phyloP scores from a whole-genome alignment of 148 eudicot genomes.

The Heliamphora exappendiculata region DNA sequence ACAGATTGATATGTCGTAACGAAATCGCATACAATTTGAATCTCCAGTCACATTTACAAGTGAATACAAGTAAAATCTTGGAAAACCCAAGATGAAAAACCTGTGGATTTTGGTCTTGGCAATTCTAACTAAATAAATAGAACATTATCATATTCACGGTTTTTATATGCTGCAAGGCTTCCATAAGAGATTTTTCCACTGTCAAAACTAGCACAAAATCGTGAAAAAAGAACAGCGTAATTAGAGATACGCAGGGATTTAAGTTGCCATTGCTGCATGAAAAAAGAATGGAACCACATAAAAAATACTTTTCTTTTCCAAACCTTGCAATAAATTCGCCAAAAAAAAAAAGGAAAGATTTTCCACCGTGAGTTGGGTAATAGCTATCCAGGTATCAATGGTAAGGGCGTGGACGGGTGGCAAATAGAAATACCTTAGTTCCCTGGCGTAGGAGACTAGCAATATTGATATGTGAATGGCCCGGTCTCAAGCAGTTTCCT shows the following conservation, averaged over 20 bases:
- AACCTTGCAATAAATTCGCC: neutral
- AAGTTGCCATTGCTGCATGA: conserved; percentile 5
- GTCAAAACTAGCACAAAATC: neutral
- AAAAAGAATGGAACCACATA: neutral
- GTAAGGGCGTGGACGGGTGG: neutral
- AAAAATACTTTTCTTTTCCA: neutral
- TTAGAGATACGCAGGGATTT: neutral
- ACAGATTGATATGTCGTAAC: too few relatives aligned
- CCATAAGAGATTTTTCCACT: neutral
- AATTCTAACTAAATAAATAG: neutral
- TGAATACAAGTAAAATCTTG: neutral
- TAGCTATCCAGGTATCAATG: neutral
- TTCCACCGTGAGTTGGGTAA: neutral
- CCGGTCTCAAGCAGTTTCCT: neutral
- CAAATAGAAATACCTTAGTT: neutral
- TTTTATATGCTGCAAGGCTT: neutral
- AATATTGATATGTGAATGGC: neutral
- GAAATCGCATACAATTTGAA: too few relatives aligned
- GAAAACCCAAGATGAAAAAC: neutral
- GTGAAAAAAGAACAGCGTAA: neutral
- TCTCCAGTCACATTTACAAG: conserved; percentile 4
- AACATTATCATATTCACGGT: neutral
- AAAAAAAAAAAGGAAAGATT: neutral
- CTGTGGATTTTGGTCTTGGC: neutral
- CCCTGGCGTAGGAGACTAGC: neutral